Percentiles rank a stretch among this genome's conserved stretches.
phyloP scores from a whole-genome alignment of 257 asterid species.

The Solanum pennellii region DNA sequence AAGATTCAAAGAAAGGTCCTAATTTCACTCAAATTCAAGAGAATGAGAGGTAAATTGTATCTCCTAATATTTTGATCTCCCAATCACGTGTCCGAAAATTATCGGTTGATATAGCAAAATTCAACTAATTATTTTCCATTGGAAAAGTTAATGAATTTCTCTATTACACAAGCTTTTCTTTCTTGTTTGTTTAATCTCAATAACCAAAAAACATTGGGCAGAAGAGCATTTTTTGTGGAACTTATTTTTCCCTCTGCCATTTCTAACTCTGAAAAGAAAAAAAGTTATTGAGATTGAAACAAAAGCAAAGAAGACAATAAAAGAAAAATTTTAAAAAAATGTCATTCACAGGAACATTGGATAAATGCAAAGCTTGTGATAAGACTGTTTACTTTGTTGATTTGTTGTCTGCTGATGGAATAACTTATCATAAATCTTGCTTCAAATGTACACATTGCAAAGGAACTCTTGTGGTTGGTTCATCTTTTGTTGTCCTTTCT shows the following conservation, averaged over 20 bases:
- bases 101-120: background rate
- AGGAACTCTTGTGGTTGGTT: conserved; percentile 52
- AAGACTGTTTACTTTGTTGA: conserved; percentile 46
- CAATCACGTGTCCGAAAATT: background rate
- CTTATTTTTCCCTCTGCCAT: background rate
- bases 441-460: conserved; percentile 51
- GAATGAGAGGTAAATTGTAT: background rate
- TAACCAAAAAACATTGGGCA: background rate
- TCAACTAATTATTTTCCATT: background rate
- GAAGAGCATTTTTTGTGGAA: background rate
- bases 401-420: conserved; percentile 51
- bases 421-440: conserved; percentile 47
- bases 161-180: background rate
- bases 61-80: background rate
- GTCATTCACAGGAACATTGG: conserved; percentile 16
- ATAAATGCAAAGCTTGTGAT: conserved; percentile 54
- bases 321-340: background rate
- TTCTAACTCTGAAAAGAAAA: background rate
- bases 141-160: background rate
- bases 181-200: background rate
- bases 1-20: background rate
- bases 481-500: background rate
- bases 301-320: background rate
- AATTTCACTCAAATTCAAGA: background rate
- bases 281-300: background rate